These are phyloP conservation scores for Gymnopus androsaceus DNA, from an alignment of 1,284 basidiomycete genomes.

Conservation along the genomic window DNA sequence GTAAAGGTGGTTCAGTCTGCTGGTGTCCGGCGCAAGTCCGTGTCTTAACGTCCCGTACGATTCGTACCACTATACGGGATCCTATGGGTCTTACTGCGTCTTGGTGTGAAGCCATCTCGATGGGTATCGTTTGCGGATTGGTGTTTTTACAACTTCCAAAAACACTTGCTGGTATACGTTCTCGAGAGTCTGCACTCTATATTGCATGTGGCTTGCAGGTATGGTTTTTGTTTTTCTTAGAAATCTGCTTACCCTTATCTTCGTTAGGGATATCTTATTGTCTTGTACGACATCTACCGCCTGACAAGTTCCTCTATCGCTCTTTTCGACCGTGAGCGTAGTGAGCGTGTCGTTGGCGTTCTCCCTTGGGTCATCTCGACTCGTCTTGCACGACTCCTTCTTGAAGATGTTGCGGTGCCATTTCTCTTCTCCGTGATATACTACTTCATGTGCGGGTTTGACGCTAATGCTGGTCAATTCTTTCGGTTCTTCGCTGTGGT, in stretches of 20 bases:
- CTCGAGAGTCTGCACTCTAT: slow-evolving; percentile 19
- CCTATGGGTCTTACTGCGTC: slow-evolving; percentile 18
- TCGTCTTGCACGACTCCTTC: slow-evolving; percentile 15
- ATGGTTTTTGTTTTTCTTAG: background rate
- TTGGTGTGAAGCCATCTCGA: slow-evolving; percentile 20
- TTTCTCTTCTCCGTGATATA: slow-evolving; percentile 19
- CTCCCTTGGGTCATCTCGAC: slow-evolving; percentile 17
- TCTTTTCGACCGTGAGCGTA: slow-evolving; percentile 49
- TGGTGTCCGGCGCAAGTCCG: slow-evolving; percentile 27
- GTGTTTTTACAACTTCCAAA: slow-evolving; percentile 19
- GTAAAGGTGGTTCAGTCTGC: slow-evolving; percentile 3
- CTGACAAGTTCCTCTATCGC: slow-evolving; percentile 27
- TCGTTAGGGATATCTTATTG: slow-evolving; percentile 18
- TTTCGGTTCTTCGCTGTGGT: slow-evolving; percentile 40
- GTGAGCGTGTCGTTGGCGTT: slow-evolving; percentile 30
- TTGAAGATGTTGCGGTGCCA: slow-evolving; percentile 21
- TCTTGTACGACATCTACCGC: slow-evolving; percentile 21
- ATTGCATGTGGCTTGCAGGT: slow-evolving; percentile 16
- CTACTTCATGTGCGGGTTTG: slow-evolving; percentile 20
- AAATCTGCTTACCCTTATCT: background rate
- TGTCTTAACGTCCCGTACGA: slow-evolving; percentile 16
- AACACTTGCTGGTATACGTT: slow-evolving; percentile 19
- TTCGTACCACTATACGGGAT: slow-evolving; percentile 18
- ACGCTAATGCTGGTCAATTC: slow-evolving; percentile 26
- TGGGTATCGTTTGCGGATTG: slow-evolving; percentile 20